Evolutionary conservation across 192 early-diverging fungal species (phyloP).

Genomic region (Mortierella antarctica): DNA sequence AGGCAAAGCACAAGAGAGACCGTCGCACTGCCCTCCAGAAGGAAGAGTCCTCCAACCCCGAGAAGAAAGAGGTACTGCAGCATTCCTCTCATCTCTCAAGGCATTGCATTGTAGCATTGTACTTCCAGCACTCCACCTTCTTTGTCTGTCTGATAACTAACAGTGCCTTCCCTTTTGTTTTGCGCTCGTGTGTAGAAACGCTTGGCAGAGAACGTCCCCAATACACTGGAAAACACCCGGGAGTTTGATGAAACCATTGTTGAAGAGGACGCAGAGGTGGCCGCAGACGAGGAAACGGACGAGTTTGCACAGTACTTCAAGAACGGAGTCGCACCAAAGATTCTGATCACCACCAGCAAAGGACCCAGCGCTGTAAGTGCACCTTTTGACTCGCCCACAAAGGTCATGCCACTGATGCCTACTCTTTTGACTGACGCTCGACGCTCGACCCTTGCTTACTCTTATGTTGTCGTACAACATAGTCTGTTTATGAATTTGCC

Average conservation of each 20-base stretch:
- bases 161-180: neutral
- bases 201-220: conserved; percentile 88
- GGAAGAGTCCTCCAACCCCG: conserved; percentile 85
- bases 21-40: conserved; percentile 78
- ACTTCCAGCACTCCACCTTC: neutral
- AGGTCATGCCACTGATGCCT: neutral
- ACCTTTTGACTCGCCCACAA: neutral
- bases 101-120: neutral
- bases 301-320: conserved; percentile 90
- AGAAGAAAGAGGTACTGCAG: conserved; percentile 73
- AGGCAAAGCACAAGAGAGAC: conserved; percentile 80
- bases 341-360: conserved; percentile 91
- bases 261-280: conserved; percentile 81
- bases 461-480: neutral
- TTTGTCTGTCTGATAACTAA: neutral
- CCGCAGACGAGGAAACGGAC: conserved; percentile 84
- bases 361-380: conserved; percentile 65
- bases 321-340: conserved; percentile 87
- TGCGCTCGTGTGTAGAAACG: conserved; percentile 65
- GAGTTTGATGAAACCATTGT: conserved; percentile 96
- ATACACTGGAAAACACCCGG: conserved; percentile 91
- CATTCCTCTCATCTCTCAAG: neutral
- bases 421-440: neutral
- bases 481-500: conserved; percentile 81
- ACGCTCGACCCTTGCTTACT: neutral